Base-by-base conservation (phyloP, 2,329 filamentous ascomycete species). In the Epichloe sibirici region DNA sequence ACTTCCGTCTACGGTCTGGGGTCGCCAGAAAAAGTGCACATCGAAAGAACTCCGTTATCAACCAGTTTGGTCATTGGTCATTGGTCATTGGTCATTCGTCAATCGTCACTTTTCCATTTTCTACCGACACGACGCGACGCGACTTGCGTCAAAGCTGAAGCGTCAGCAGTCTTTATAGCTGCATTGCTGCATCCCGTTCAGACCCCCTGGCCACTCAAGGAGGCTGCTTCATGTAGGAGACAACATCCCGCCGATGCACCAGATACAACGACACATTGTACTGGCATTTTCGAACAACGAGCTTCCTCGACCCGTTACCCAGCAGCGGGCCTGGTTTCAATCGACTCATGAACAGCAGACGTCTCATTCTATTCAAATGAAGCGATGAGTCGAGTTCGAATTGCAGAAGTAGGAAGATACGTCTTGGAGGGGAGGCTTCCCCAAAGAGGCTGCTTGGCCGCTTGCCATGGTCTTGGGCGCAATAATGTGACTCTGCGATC, bases 401-500 rank as follows among this genome's bases (percentile, higher is more conserved):
- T 55, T 4, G 28, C 42, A 21, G 50, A 55, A 5, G 35, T 49
- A 21, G 47, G 46, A 25, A 45, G 46, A 47, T 55, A 52, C 40
- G 37, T 55, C 46, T 31, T 52, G 15, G 40, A 49, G n/a, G 53
- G 50, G 28, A 50, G 47, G 43, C 40, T 55, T 15, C 21, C 50
- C 11, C 42, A 25, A n/a, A 40, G 46, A 49, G 50, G 53, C 17
- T 55, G 53, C 45, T 49, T 55, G 37, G 31, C 17, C 11, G n/a
- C 17, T 39, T 35, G 53, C 28, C 35, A 23, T 37, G 9, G 21
- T 17, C 40, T 43, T 15, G 45, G 35, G 25, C 45, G 48, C 9
- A 34, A n/a, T 15, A 12, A 9, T 39, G 39, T 46, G 15, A 12
- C 46, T 21, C 46, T 49, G 35, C 28, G 8, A 25, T 17, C 8